Evolutionary conservation across 139 green algal species (phyloP).

Genomic region (Ettlia oleoabundans): DNA sequence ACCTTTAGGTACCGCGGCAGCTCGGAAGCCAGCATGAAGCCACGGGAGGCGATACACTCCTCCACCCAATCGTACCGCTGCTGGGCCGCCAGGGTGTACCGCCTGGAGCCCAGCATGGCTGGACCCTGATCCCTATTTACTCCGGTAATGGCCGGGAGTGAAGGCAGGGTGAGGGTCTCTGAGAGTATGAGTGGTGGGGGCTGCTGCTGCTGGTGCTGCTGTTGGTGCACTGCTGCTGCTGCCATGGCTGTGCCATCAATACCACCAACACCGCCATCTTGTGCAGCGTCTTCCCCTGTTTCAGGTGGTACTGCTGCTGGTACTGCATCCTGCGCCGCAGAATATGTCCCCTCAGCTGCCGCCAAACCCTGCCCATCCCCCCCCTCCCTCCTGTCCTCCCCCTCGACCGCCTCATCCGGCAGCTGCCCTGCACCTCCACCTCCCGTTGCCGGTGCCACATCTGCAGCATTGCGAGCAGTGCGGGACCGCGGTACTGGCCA

Average conservation of each 20-base stretch:
- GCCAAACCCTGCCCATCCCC: no score
- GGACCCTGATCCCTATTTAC: neutral
- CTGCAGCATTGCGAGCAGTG: no score
- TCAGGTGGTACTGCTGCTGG: conserved; percentile 1
- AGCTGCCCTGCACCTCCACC: no score
- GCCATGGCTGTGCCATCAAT: neutral
- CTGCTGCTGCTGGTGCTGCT: neutral
- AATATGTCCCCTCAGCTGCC: no score
- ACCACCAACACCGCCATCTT: no score
- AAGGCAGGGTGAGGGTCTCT: neutral
- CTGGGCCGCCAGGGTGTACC: neutral
- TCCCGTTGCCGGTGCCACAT: no score
- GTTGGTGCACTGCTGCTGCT: neutral
- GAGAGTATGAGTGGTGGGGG: neutral
- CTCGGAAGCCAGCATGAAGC: conserved; percentile 37
- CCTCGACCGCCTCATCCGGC: no score
- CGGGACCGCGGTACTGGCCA: neutral
- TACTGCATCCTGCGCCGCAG: no score
- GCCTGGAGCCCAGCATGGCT: neutral
- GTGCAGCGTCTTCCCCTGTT: no score
- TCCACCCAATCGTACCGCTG: conserved; percentile 21
- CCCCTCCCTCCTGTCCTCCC: no score
- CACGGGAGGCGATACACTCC: neutral
- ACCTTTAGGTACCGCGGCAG: conserved; percentile 28
- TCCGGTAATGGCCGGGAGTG: no score